phyloP scores from a whole-genome alignment of 805 yeast species.

The Saccharomycopsis sp. region DNA sequence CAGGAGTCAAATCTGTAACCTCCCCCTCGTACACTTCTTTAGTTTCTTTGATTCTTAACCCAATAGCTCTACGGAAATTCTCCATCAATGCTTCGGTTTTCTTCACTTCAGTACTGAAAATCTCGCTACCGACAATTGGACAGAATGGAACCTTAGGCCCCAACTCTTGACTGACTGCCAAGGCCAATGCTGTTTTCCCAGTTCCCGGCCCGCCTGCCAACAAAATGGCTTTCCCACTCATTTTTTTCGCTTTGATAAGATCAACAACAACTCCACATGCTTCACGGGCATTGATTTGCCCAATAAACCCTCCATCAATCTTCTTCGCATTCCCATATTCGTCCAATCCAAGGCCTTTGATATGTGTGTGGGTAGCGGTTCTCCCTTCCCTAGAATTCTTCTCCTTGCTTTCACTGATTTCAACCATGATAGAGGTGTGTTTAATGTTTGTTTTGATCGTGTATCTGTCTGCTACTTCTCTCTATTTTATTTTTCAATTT shows the following conservation, averaged over 20 bases:
- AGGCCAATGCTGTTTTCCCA: slow-evolving; percentile 94
- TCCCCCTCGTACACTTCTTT: slow-evolving; percentile 98
- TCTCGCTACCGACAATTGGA: slow-evolving; percentile 91
- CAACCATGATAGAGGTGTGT: too few relatives aligned
- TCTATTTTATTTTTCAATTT: too few relatives aligned
- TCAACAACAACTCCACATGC: slow-evolving; percentile 96
- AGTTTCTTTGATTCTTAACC: slow-evolving; percentile 90
- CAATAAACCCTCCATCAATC: slow-evolving; percentile 75
- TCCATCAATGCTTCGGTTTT: slow-evolving; percentile 96
- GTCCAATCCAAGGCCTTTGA: slow-evolving; percentile 88
- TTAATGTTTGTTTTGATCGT: too few relatives aligned
- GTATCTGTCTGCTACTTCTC: too few relatives aligned
- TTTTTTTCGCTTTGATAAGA: slow-evolving; percentile 80
- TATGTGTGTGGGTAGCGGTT: slow-evolving; percentile 95
- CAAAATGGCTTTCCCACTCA: slow-evolving; percentile 93
- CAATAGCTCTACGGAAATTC: slow-evolving; percentile 92
- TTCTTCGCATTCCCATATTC: slow-evolving; percentile 79
- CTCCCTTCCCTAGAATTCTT: slow-evolving; percentile 51
- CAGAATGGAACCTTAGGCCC: slow-evolving; percentile 98
- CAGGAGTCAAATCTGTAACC: slow-evolving; percentile 90
- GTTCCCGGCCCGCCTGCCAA: slow-evolving; percentile 98
- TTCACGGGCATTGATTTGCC: slow-evolving; percentile 65
- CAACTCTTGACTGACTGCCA: slow-evolving; percentile 90
- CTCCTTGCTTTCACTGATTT: slow-evolving; percentile 33
- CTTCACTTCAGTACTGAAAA: slow-evolving; percentile 92